Percentiles rank a stretch among this genome's conserved stretches.
Evolutionary conservation across 768 basidiomycete species (phyloP).

Genomic region (Lactarius trivialis): DNA sequence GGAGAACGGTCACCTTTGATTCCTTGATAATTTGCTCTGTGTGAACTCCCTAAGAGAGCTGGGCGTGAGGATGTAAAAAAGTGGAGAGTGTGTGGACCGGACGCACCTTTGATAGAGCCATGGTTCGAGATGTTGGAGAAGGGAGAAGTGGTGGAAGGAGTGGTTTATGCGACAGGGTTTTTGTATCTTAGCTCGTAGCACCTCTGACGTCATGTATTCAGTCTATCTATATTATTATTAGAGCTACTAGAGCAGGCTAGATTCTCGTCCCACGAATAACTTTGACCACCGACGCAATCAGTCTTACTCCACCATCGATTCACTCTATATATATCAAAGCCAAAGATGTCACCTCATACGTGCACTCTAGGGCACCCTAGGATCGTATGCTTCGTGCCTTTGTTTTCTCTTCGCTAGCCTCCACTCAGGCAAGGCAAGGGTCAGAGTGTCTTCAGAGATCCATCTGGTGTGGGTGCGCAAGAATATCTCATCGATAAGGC

Average conservation of each 20-base stretch:
- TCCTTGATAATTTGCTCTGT: conserved; percentile 19
- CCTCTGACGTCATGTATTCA: conserved; percentile 13
- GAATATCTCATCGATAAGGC: not conserved
- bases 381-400: not conserved
- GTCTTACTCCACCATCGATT: not conserved
- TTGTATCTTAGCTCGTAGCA: not conserved
- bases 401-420: not conserved
- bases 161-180: conserved; percentile 4
- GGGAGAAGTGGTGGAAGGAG: not conserved
- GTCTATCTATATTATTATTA: not conserved
- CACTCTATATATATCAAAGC: not conserved
- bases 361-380: not conserved
- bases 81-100: not conserved
- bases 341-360: not conserved
- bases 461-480: not conserved
- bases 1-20: not conserved
- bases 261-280: not conserved
- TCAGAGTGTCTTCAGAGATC: not conserved
- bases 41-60: conserved; percentile 15
- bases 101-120: conserved; percentile 23
- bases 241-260: not conserved
- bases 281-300: not conserved
- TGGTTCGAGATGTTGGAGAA: not conserved
- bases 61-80: not conserved
- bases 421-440: not conserved